A percentile compares a stretch with the other conserved stretches of the same genome.
phyloP scores from a whole-genome alignment of 768 basidiomycete genomes.

The Brasilioporus rufonigricans region DNA sequence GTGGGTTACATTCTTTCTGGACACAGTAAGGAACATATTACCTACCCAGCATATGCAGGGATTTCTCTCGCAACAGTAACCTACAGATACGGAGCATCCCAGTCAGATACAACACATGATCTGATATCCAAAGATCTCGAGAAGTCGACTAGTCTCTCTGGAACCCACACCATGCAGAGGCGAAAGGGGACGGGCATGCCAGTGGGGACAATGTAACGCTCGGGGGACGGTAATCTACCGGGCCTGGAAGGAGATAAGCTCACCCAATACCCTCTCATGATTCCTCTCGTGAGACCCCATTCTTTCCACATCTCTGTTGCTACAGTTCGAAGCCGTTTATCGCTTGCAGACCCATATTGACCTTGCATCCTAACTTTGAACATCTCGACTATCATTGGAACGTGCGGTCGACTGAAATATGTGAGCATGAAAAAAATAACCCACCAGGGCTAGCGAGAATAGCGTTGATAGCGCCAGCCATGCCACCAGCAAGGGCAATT shows the following conservation, averaged over 20 bases:
- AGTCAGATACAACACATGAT: background rate
- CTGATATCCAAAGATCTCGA: background rate
- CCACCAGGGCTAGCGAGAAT: constrained; percentile 86
- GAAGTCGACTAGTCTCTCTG: background rate
- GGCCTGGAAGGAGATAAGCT: constrained; percentile 12
- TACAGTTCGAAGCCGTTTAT: constrained; percentile 73
- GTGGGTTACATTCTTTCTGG: background rate
- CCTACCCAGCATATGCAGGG: constrained; percentile 86
- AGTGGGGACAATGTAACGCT: background rate
- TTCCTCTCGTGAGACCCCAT: constrained; percentile 82
- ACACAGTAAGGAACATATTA: background rate
- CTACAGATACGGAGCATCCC: constrained; percentile 36
- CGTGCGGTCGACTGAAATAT: background rate
- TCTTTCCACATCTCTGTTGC: constrained; percentile 81
- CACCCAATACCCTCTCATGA: constrained; percentile 99
- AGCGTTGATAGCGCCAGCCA: constrained; percentile 91
- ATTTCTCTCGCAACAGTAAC: constrained; percentile 91
- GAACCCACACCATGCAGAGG: too few species aligned
- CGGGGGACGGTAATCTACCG: background rate
- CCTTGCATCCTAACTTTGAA: constrained; percentile 99
- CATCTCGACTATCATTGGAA: constrained; percentile 72
- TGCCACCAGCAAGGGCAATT: constrained; percentile 80
- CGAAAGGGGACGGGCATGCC: background rate
- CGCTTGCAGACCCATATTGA: constrained; percentile 79
- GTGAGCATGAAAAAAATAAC: constrained; percentile 7